Percentiles rank a stretch among this genome's conserved stretches.
phyloP scores from a whole-genome alignment of 2,329 filamentous ascomycete genomes.

The Scedosporium apiospermum region DNA sequence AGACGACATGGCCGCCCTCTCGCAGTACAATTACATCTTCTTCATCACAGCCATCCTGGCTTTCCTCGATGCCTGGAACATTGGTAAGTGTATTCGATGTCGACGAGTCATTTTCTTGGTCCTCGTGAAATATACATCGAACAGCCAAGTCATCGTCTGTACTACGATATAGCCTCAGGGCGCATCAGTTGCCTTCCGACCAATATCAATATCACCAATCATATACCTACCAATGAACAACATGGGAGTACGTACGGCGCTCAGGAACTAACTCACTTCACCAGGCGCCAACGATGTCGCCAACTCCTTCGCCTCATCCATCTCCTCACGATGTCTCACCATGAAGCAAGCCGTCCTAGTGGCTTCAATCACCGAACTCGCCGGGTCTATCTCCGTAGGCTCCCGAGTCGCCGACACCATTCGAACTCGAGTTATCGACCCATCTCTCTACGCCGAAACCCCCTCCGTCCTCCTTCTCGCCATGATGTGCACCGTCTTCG shows the following conservation, averaged over 20 bases:
- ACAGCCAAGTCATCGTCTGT: no score
- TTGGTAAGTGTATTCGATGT: conserved; percentile 28
- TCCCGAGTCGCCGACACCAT: conserved; percentile 32
- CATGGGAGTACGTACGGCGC: no score
- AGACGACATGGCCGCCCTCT: conserved; percentile 24
- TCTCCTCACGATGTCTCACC: conserved; percentile 35
- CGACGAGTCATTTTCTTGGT: background rate
- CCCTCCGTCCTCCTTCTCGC: conserved; percentile 40
- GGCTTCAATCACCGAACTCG: conserved; percentile 32
- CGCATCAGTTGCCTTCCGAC: no score
- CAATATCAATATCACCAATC: no score
- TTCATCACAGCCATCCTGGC: conserved; percentile 46
- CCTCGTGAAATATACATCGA: no score
- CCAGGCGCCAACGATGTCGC: conserved; percentile 39
- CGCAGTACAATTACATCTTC: conserved; percentile 47
- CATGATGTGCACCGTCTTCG: conserved; percentile 45
- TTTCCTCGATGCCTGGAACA: conserved; percentile 50
- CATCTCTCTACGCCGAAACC: conserved; percentile 29
- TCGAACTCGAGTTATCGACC: conserved; percentile 34
- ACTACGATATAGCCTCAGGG: no score
- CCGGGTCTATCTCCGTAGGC: conserved; percentile 29
- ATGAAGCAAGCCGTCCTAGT: conserved; percentile 35
- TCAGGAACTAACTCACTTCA: background rate
- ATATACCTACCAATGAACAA: no score
- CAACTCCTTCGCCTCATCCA: conserved; percentile 37